A percentile compares a stretch with the other conserved stretches of the same genome.
Evolutionary conservation across 2,329 filamentous ascomycete genomes (phyloP).

Genomic region (Cryphonectria parasitica): DNA sequence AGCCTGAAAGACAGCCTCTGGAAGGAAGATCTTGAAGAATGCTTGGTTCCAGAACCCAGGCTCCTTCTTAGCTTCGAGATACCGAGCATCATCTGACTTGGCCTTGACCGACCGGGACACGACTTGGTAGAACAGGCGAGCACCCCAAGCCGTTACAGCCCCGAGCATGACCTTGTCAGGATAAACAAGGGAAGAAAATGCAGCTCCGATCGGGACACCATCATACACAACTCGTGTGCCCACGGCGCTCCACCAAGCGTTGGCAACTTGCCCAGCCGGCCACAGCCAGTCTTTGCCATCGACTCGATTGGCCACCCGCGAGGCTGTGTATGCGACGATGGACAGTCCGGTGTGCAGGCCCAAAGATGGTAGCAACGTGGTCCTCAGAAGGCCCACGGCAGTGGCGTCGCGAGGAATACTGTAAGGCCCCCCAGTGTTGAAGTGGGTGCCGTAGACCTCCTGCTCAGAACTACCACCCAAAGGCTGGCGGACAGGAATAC

Average conservation of each 20-base stretch:
- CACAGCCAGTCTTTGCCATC: conserved; percentile 66
- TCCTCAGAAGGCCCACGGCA: conserved; percentile 53
- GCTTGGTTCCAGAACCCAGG: conserved; percentile 60
- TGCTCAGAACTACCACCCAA: conserved; percentile 19
- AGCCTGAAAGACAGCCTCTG: conserved; percentile 60
- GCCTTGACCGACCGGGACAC: conserved; percentile 51
- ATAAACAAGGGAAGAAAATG: conserved; percentile 53
- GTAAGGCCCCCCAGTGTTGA: conserved; percentile 22
- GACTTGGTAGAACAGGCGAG: conserved; percentile 59
- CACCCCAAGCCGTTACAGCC: conserved; percentile 62
- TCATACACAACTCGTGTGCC: conserved; percentile 53
- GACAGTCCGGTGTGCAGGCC: conserved; percentile 56
- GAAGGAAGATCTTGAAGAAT: conserved; percentile 57
- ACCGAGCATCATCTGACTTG: conserved; percentile 60
- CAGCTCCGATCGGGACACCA: conserved; percentile 49
- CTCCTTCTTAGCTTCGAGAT: conserved; percentile 54
- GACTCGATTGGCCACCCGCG: conserved; percentile 55
- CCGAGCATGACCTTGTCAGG: conserved; percentile 59
- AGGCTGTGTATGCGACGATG: conserved; percentile 54
- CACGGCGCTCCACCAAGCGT: conserved; percentile 64
- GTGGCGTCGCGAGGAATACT: conserved; percentile 25
- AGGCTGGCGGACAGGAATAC: conserved; percentile 25
- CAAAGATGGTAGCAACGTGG: conserved; percentile 58
- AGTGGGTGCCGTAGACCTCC: conserved; percentile 27
- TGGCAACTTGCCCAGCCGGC: conserved; percentile 57